phyloP scores from a whole-genome alignment of 345 rosid genomes.

The Hypericum perforatum region DNA sequence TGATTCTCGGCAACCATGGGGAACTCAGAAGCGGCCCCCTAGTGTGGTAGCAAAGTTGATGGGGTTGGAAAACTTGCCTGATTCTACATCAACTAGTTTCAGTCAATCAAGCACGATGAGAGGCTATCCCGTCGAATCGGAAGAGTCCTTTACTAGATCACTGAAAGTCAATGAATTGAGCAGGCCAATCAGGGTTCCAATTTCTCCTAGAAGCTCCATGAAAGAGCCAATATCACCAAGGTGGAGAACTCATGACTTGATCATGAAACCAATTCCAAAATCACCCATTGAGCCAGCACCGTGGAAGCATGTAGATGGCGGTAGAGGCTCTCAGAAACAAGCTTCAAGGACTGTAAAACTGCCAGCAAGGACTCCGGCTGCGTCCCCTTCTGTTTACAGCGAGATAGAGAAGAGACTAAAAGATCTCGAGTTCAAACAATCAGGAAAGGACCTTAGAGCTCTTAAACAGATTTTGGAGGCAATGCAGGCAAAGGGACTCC shows the following conservation, averaged over 20 bases:
- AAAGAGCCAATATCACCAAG: constrained; percentile 37
- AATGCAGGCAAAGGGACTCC: constrained; percentile 47
- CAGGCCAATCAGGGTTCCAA: constrained; percentile 28
- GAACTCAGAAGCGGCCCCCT: constrained; percentile 47
- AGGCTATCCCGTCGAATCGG: constrained; percentile 17
- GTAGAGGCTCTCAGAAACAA: constrained; percentile 30
- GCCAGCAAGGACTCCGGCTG: constrained; percentile 18
- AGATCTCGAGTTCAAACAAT: constrained; percentile 57
- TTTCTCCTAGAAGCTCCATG: constrained; percentile 38
- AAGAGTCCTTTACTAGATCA: constrained; percentile 17
- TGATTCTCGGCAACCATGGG: constrained; percentile 18
- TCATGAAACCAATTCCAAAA: constrained; percentile 37
- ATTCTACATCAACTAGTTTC: constrained; percentile 15
- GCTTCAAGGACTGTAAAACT: constrained; percentile 19
- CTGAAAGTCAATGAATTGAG: constrained; percentile 22
- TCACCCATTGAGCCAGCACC: constrained; percentile 59
- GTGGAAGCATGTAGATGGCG: constrained; percentile 52
- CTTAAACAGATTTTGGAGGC: constrained; percentile 80
- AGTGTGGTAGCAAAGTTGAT: constrained; percentile 75
- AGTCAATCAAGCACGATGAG: constrained; percentile 15
- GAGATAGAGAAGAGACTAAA: constrained; percentile 74
- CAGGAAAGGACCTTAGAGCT: constrained; percentile 84
- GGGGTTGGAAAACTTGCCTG: constrained; percentile 71
- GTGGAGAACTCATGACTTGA: constrained; percentile 28
- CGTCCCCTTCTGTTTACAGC: constrained; percentile 50